These are phyloP conservation scores for Eucalyptus sp. DNA, from an alignment of 345 rosid species.

Conservation along the genomic window DNA sequence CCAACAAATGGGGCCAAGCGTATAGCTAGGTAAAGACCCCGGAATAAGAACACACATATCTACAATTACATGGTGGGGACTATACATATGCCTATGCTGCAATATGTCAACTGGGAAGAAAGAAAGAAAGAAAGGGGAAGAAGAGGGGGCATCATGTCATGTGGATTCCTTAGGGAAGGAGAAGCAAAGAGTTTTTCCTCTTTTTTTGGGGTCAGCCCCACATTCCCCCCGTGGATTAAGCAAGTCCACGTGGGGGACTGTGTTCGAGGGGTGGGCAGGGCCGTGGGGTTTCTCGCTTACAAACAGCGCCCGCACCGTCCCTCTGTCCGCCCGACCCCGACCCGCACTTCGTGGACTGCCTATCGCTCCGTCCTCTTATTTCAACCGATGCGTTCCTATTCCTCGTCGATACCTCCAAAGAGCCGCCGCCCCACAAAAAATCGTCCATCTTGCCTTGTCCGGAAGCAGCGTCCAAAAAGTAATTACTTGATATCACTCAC, in stretches of 20 bases:
- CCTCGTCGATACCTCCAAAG: background rate
- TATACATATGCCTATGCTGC: background rate
- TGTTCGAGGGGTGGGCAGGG: background rate
- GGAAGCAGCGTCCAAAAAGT: background rate
- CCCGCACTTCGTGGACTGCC: background rate
- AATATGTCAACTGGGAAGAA: background rate
- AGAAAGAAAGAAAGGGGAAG: background rate
- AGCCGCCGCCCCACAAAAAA: no score
- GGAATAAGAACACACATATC: background rate
- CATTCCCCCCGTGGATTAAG: background rate
- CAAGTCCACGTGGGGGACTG: background rate
- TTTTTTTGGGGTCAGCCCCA: background rate
- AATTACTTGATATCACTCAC: background rate
- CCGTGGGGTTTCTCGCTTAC: background rate
- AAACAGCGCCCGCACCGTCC: background rate
- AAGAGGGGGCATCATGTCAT: background rate
- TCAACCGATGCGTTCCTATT: background rate
- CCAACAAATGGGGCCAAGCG: background rate
- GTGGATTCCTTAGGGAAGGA: background rate
- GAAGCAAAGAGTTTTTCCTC: no score
- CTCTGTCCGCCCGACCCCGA: background rate
- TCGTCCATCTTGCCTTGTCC: background rate
- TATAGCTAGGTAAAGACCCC: background rate
- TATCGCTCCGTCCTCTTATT: background rate
- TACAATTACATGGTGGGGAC: background rate